phyloP scores from a whole-genome alignment of 179 eudicot species.

The Beta lomatogona region DNA sequence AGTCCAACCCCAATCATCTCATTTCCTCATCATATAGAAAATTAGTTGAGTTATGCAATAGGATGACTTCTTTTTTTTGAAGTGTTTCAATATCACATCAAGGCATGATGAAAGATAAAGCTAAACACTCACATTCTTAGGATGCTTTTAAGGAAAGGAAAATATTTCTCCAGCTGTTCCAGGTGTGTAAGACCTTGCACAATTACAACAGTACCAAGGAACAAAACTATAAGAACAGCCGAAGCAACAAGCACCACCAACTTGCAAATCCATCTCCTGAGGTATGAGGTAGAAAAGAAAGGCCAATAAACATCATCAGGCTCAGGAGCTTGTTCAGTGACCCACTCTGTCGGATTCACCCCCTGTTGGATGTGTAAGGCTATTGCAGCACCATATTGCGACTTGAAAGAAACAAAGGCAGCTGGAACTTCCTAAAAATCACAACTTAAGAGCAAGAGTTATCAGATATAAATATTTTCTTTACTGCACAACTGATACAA shows the following conservation, averaged over 20 bases:
- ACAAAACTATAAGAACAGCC: slow-evolving; percentile 56
- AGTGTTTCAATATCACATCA: neutral
- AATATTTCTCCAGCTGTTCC: slow-evolving; percentile 68
- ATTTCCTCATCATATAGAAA: neutral
- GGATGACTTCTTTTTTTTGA: neutral
- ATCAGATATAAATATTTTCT: slow-evolving; percentile 14
- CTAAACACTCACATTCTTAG: slow-evolving; percentile 57
- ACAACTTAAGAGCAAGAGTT: slow-evolving; percentile 15
- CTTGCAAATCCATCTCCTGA: slow-evolving; percentile 71
- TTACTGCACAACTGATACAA: neutral
- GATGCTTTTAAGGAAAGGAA: slow-evolving; percentile 70
- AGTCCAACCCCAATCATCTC: neutral
- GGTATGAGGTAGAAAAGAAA: slow-evolving; percentile 79
- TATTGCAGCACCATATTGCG: slow-evolving; percentile 74
- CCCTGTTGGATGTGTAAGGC: slow-evolving; percentile 78
- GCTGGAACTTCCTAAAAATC: slow-evolving; percentile 78
- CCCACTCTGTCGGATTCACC: slow-evolving; percentile 84
- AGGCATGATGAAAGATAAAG: neutral
- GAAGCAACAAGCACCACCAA: slow-evolving; percentile 48
- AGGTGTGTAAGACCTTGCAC: slow-evolving; percentile 92
- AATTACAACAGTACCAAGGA: slow-evolving; percentile 70
- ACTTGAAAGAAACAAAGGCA: slow-evolving; percentile 87
- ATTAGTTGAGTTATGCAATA: neutral
- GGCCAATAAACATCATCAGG: slow-evolving; percentile 92
- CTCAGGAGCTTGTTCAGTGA: slow-evolving; percentile 89